Conservation (phyloP, 192 early-diverging fungal species). For the Podila minutissima region DNA sequence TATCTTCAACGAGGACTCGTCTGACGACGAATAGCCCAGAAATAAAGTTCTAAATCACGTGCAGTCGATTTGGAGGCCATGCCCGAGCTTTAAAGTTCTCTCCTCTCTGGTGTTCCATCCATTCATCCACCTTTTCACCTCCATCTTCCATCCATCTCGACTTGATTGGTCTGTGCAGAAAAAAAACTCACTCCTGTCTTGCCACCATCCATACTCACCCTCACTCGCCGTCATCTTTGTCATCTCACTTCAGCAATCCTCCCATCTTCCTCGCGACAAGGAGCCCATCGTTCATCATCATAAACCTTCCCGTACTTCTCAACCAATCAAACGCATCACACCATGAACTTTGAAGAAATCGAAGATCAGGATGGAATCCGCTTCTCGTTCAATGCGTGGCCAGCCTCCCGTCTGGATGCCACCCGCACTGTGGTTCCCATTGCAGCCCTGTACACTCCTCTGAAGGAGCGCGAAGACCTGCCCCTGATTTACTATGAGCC, state of each 20-base stretch:
- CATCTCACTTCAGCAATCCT: background rate
- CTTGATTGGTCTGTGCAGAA: background rate
- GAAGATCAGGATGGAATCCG: slow-evolving; percentile 97
- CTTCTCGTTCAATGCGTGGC: slow-evolving; percentile 98
- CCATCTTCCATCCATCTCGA: background rate
- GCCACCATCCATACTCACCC: background rate
- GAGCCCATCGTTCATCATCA: background rate
- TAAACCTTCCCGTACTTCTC: background rate
- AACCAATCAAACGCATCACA: background rate
- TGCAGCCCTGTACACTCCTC: slow-evolving; percentile 90
- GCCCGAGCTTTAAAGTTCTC: background rate
- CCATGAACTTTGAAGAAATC: slow-evolving; percentile 87
- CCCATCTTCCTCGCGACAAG: background rate
- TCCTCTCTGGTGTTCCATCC: background rate
- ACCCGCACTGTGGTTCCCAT: slow-evolving; percentile 97
- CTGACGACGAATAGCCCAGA: background rate
- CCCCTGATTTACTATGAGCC: slow-evolving; percentile 95
- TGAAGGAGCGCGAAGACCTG: slow-evolving; percentile 90
- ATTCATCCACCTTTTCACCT: background rate
- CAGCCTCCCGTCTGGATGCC: slow-evolving; percentile 91
- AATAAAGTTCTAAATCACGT: background rate
- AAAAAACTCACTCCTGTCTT: background rate
- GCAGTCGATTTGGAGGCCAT: background rate
- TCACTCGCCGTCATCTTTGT: background rate
- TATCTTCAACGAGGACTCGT: slow-evolving; percentile 22